These are phyloP conservation scores for Tuber brumale DNA, from an alignment of 495 filamentous ascomycete genomes.

Conservation along the genomic window DNA sequence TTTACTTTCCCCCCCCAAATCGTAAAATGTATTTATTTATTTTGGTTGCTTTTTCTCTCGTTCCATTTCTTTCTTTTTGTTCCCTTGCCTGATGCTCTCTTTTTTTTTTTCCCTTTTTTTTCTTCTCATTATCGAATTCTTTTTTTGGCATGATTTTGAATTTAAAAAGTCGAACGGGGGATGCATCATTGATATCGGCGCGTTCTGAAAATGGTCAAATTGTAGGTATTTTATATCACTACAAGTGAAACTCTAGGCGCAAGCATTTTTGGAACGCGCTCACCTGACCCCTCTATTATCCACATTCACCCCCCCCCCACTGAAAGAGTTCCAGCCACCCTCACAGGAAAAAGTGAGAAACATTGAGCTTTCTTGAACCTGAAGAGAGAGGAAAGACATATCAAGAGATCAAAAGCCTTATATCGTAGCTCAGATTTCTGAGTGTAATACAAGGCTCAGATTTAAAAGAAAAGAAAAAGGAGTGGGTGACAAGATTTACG, in stretches of 20 bases:
- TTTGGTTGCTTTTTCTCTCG: background rate
- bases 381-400: background rate
- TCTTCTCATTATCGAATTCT: slow-evolving; percentile 21
- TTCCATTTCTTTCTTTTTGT: background rate
- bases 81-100: background rate
- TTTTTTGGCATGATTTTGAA: slow-evolving; percentile 34
- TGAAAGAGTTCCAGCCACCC: slow-evolving; percentile 28
- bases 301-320: background rate
- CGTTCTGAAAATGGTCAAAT: slow-evolving; percentile 4
- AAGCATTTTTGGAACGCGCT: slow-evolving; percentile 14
- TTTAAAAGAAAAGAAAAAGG: background rate
- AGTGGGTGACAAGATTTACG: slow-evolving; percentile 1
- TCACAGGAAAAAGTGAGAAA: slow-evolving; percentile 7
- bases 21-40: background rate
- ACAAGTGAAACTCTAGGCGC: background rate
- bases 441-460: background rate
- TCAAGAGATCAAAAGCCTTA: background rate
- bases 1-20: background rate
- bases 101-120: slow-evolving; percentile 28
- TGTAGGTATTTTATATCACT: slow-evolving; percentile 6
- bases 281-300: slow-evolving; percentile 28
- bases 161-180: slow-evolving; percentile 28
- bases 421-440: slow-evolving; percentile 6
- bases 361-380: background rate
- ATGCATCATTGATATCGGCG: slow-evolving; percentile 5